Base-by-base conservation (phyloP, 495 filamentous ascomycete species). In the Xylaria curta region DNA sequence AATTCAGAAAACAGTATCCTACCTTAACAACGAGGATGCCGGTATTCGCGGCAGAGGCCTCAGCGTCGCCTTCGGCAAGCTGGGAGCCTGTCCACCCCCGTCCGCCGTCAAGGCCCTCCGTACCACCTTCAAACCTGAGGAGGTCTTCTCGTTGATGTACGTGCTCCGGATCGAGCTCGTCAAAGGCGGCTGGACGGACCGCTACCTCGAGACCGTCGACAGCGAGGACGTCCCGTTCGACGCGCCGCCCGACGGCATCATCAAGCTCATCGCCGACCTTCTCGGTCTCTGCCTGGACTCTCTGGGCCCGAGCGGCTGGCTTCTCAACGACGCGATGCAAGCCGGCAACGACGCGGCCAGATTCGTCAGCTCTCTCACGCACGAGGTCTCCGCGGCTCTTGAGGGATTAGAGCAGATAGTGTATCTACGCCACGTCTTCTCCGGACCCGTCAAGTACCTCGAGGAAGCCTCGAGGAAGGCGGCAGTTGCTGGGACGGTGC, bases 241-340 rank as follows among this genome's bases (percentile, higher is more conserved):
- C 77, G 77, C 86, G 63, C 80, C 88, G 73, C 84, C 84, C 26
- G 84, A 88, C 47, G 87, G 82, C 13, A 88, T 87, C 77, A 87
- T 88, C 62, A 80, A 82, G 63, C 83, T 87, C 51, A 89, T 93
- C 68, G 86, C 87, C 40, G 87, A 90, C 66, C 81, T 97, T 9
- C 85, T 97, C 44, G 91, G 88, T 76, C 89, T 90, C 73, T 90
- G 92, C 51, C 85, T 97, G 12, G 94, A 98, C 81, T 90, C 93
- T 12, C 87, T 97, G n/a, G 94, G 94, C 12, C 85, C 92, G 21
- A 90, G 87, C 15, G 93, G 93, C 38, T 98, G 93, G 92, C 88
- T 97, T 64, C 83, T 89, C 8, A 89, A 89, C 46, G 85, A 87
- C 38, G 79, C 85, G 5, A 80, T 85, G 53, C 73, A 85, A n/a